Evolutionary conservation across 768 basidiomycete genomes (phyloP).

Genomic region (Melanogaster broomeanus): DNA sequence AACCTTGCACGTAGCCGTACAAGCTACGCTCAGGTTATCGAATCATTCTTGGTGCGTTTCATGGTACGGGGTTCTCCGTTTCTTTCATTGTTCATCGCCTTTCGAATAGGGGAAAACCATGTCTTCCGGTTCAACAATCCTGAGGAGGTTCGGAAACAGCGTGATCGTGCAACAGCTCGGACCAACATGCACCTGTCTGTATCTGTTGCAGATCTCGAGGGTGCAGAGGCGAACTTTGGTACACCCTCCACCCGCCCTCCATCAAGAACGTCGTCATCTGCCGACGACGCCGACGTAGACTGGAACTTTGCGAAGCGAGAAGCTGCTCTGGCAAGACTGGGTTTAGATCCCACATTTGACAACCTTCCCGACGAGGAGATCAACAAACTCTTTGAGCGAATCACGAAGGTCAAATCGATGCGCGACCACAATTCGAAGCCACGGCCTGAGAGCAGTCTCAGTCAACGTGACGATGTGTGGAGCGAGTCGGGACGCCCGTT

Average conservation of each 20-base stretch:
- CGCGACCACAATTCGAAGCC: conserved; percentile 77
- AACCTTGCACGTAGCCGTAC: conserved; percentile 49
- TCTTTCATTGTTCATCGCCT: conserved; percentile 4
- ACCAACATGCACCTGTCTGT: conserved; percentile 68
- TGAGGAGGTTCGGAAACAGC: conserved; percentile 89
- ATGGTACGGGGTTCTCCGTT: not conserved
- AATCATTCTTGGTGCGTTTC: conserved; percentile 81
- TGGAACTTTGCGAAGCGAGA: conserved; percentile 98
- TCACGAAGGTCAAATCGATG: conserved; percentile 88
- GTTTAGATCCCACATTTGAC: conserved; percentile 87
- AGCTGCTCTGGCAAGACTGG: conserved; percentile 84
- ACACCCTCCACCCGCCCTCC: conserved; percentile 69
- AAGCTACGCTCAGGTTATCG: conserved; percentile 94
- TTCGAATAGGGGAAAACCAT: conserved; percentile 82
- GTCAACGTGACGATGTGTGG: conserved; percentile 86
- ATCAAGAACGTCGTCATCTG: conserved; percentile 70
- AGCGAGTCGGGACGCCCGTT: conserved; percentile 84
- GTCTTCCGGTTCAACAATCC: conserved; percentile 98
- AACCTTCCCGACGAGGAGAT: conserved; percentile 94
- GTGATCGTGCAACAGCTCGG: conserved; percentile 76
- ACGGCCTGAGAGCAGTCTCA: conserved; percentile 89
- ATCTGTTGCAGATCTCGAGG: conserved; percentile 68
- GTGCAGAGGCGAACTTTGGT: conserved; percentile 32
- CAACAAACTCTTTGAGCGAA: conserved; percentile 92
- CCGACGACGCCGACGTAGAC: conserved; percentile 76